A percentile compares a stretch with the other conserved stretches of the same genome.
These are phyloP conservation scores for Trypanosoma brucei DNA, from an alignment of 208 protist species.

Conservation along the genomic window DNA sequence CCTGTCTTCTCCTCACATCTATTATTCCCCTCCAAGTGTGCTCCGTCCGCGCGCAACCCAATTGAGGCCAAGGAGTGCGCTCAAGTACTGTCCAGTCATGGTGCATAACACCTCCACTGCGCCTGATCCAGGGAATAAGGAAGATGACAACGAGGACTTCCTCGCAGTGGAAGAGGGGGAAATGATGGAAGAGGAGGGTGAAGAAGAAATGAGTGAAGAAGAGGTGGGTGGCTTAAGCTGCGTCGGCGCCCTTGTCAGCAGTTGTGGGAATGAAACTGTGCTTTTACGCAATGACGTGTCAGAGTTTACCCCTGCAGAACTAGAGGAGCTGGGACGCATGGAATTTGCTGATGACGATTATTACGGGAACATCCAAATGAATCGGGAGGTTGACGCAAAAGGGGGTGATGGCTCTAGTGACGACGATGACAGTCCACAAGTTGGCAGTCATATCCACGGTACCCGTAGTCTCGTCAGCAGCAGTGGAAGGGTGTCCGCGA, in stretches of 20 bases:
- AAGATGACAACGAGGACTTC: too few species aligned
- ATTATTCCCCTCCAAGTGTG: too few species aligned
- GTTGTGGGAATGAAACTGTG: not conserved
- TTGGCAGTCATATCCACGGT: not conserved
- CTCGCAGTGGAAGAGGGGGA: too few species aligned
- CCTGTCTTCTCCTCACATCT: too few species aligned
- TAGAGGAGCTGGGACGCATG: slow-evolving; percentile 38
- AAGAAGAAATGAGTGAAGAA: slow-evolving; percentile 15
- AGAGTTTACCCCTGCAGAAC: slow-evolving; percentile 43
- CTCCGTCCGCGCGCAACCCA: too few species aligned
- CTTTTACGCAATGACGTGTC: slow-evolving; percentile 24
- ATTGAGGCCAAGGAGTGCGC: too few species aligned
- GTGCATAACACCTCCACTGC: too few species aligned
- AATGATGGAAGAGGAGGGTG: too few species aligned
- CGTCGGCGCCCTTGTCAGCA: slow-evolving; percentile 3
- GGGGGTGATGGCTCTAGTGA: not conserved
- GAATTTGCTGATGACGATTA: slow-evolving; percentile 30
- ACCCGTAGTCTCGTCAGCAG: too few species aligned
- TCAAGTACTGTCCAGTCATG: too few species aligned
- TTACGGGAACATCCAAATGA: not conserved
- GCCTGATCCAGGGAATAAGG: too few species aligned
- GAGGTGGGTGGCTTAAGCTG: slow-evolving; percentile 33
- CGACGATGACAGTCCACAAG: not conserved
- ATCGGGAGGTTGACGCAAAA: not conserved
- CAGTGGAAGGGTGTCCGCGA: not conserved